Conservation (phyloP, 2,329 filamentous ascomycete species). For the Pseudogymnoascus sp. region DNA sequence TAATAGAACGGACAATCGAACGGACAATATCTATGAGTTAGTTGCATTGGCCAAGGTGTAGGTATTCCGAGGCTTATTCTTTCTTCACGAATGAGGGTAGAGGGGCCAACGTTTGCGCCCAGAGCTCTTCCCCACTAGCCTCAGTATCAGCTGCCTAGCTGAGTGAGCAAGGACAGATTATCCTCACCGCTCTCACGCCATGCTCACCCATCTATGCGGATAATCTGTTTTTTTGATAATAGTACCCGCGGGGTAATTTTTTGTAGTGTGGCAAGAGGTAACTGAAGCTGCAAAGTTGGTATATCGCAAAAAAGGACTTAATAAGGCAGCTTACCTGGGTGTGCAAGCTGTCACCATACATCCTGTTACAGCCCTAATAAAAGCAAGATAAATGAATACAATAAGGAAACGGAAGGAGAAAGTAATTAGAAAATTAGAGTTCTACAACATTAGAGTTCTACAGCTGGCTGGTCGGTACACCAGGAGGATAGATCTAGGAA, state of each 20-base stretch:
- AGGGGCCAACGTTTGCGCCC: not conserved
- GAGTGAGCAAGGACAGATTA: not conserved
- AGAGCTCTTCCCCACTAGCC: not conserved
- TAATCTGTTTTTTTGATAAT: not conserved
- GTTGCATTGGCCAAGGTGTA: not conserved
- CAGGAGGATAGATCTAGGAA: not conserved
- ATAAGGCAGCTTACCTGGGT: not conserved
- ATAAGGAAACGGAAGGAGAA: not conserved
- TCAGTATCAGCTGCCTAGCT: not conserved
- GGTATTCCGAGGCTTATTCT: not conserved
- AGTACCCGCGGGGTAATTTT: not conserved
- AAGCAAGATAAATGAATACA: not conserved
- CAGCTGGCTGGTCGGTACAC: not conserved
- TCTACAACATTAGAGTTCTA: not conserved
- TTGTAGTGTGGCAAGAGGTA: not conserved
- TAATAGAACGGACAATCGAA: no score
- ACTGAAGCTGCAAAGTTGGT: not conserved
- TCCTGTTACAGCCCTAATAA: not conserved
- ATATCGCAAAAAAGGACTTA: not conserved
- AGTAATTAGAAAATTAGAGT: not conserved
- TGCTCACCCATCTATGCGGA: not conserved
- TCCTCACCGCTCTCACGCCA: no score
- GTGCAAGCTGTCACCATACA: not conserved
- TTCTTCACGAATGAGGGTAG: not conserved
- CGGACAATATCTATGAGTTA: not conserved